Evolutionary conservation across 202 grass and related monocot species (phyloP).

Genomic region (Carex arenaria): DNA sequence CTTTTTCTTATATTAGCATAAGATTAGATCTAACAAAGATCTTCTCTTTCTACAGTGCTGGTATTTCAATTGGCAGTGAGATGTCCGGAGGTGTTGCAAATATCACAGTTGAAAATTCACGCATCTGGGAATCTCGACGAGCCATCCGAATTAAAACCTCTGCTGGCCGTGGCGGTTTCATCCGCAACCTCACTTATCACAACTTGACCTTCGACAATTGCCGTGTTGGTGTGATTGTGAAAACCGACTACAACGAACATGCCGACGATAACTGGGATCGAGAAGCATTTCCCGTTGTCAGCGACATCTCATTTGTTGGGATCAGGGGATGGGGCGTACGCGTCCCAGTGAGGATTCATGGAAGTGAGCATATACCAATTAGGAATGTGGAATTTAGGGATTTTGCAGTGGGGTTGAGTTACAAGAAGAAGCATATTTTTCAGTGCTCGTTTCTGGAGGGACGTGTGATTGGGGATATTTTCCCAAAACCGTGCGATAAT

Average conservation of each 20-base stretch:
- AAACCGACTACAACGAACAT: conserved; percentile 93
- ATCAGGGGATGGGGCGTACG: conserved; percentile 69
- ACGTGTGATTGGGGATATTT: conserved; percentile 52
- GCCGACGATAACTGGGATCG: conserved; percentile 63
- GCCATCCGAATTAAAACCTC: conserved; percentile 92
- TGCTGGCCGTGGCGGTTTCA: conserved; percentile 73
- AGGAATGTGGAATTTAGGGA: conserved; percentile 65
- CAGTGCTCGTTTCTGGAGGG: conserved; percentile 71
- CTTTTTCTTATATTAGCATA: conserved; percentile 8
- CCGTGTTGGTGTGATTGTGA: conserved; percentile 68
- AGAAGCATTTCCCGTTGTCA: conserved; percentile 50
- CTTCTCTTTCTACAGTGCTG: conserved; percentile 52
- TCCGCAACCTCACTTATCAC: conserved; percentile 61
- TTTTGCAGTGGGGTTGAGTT: conserved; percentile 75
- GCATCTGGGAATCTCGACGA: conserved; percentile 72
- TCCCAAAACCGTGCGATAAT: conserved; percentile 69
- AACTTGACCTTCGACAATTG: conserved; percentile 80
- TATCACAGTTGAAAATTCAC: conserved; percentile 66
- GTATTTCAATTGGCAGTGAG: conserved; percentile 97
- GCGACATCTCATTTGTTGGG: conserved; percentile 52
- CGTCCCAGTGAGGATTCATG: conserved; percentile 71
- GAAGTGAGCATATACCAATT: conserved; percentile 73
- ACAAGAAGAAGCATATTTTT: conserved; percentile 93
- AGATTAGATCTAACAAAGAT: neutral
- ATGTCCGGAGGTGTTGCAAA: conserved; percentile 96